Conservation (phyloP, 108 stramenopile genomes). For the Nitzschia sp. region DNA sequence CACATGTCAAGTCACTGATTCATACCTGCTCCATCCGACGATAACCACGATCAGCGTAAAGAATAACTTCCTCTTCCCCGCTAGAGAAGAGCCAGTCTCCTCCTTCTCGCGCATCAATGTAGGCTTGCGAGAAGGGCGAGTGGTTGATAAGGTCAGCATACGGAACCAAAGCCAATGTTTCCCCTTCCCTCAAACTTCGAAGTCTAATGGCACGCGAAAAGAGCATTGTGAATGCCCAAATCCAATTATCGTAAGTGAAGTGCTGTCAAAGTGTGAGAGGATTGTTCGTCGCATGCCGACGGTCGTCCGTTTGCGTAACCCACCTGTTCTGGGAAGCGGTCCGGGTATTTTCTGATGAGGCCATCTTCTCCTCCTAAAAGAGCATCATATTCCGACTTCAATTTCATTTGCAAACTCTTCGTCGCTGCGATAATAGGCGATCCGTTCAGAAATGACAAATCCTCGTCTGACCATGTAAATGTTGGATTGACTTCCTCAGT, state of each 20-base stretch:
- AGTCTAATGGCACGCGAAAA: conserved; percentile 89
- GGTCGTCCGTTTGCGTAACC: neutral
- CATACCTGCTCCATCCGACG: conserved; percentile 89
- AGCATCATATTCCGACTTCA: conserved; percentile 83
- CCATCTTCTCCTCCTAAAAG: conserved; percentile 73
- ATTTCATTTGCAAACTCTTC: conserved; percentile 81
- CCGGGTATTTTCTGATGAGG: conserved; percentile 62
- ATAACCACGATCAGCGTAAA: conserved; percentile 92
- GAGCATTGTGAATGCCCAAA: conserved; percentile 96
- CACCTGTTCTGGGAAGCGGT: conserved; percentile 75
- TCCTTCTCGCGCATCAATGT: conserved; percentile 77
- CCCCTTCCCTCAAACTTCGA: conserved; percentile 73
- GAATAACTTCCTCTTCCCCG: conserved; percentile 91
- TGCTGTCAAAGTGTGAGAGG: conserved; percentile 32
- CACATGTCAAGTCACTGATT: neutral
- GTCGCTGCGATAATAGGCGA: conserved; percentile 92
- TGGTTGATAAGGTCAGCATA: conserved; percentile 98
- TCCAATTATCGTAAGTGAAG: conserved; percentile 88
- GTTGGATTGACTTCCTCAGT: conserved; percentile 91
- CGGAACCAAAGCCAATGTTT: conserved; percentile 90
- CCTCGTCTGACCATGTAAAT: conserved; percentile 93
- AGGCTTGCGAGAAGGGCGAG: conserved; percentile 88
- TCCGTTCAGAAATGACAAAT: conserved; percentile 85
- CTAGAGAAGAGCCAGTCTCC: conserved; percentile 90
- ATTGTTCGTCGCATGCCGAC: neutral